phyloP scores from a whole-genome alignment of 2,329 filamentous ascomycete genomes.

The Fusarium poae region DNA sequence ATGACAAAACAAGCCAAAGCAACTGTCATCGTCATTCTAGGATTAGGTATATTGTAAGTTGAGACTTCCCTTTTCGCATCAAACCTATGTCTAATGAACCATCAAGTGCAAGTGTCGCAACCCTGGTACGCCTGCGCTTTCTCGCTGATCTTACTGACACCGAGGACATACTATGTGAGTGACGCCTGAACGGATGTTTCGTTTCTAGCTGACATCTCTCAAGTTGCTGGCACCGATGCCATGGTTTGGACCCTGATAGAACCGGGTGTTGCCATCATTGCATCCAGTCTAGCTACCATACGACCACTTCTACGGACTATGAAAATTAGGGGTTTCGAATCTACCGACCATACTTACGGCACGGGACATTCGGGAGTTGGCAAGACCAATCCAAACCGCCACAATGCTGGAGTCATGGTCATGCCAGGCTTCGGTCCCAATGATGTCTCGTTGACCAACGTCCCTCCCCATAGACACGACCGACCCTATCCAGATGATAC shows the following conservation, averaged over 20 bases:
- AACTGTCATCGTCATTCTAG: conserved; percentile 64
- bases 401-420: conserved; percentile 26
- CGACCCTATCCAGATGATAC: conserved; percentile 20
- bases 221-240: conserved; percentile 63
- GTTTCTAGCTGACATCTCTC: conserved; percentile 30
- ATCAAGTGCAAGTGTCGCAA: conserved; percentile 65
- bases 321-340: conserved; percentile 62
- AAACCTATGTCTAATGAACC: conserved; percentile 24
- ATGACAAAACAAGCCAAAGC: conserved; percentile 66
- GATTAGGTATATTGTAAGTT: conserved; percentile 64
- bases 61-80: too few relatives aligned
- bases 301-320: conserved; percentile 65
- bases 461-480: conserved; percentile 37
- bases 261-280: conserved; percentile 67
- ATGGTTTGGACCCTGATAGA: conserved; percentile 71
- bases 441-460: conserved; percentile 54
- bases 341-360: conserved; percentile 55
- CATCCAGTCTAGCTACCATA: conserved; percentile 67
- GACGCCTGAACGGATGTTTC: not conserved
- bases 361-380: conserved; percentile 46
- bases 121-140: conserved; percentile 65
- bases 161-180: conserved; percentile 63
- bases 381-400: conserved; percentile 45
- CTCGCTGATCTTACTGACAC: conserved; percentile 60
- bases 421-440: conserved; percentile 51